Percentiles rank a stretch among this genome's conserved stretches.
Evolutionary conservation across 2,329 filamentous ascomycete species (phyloP).

Genomic region (Fusarium continuum): DNA sequence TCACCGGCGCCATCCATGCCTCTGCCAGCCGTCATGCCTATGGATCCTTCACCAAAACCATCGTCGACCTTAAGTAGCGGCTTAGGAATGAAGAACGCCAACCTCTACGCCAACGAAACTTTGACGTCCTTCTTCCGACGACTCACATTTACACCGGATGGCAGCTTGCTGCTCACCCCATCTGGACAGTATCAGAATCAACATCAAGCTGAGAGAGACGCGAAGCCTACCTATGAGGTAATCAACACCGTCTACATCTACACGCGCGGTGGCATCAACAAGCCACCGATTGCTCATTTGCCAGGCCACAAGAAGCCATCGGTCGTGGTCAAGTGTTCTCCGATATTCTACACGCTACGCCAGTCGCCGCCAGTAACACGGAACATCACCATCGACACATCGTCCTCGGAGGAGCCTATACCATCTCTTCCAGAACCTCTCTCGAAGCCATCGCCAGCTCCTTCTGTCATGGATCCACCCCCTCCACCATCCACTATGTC

Average conservation of each 20-base stretch:
- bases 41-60: constrained; percentile 84
- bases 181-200: constrained; percentile 94
- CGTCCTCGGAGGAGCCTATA: constrained; percentile 85
- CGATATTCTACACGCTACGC: constrained; percentile 84
- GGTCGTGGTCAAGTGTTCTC: constrained; percentile 93
- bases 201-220: constrained; percentile 70
- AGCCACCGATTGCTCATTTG: constrained; percentile 91
- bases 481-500: constrained; percentile 64
- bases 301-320: constrained; percentile 99
- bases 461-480: constrained; percentile 84
- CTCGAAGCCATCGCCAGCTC: constrained; percentile 65
- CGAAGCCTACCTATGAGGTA: constrained; percentile 82
- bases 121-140: constrained; percentile 96
- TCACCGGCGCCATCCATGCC: constrained; percentile 95
- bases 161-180: constrained; percentile 90
- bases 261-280: constrained; percentile 94
- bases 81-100: constrained; percentile 80
- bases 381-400: constrained; percentile 94
- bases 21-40: constrained; percentile 92
- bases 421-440: constrained; percentile 84
- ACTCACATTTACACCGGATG: constrained; percentile 93
- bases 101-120: constrained; percentile 95
- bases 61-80: constrained; percentile 64
- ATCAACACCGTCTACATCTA: constrained; percentile 99
- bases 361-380: constrained; percentile 75